Evolutionary conservation across 805 yeast species (phyloP).

Genomic region (Candida berthetii): DNA sequence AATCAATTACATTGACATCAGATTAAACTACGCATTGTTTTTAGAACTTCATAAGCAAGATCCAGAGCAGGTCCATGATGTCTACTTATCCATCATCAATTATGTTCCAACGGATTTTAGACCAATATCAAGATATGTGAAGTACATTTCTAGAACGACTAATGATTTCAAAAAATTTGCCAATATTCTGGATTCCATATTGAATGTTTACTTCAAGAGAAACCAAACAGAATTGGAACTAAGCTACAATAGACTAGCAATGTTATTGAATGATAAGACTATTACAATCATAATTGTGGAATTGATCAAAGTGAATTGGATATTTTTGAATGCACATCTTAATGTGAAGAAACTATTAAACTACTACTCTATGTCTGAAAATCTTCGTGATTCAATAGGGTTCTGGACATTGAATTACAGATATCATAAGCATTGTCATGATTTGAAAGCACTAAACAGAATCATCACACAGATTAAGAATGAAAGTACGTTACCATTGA

Average conservation of each 20-base stretch:
- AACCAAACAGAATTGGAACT: conserved; percentile 9
- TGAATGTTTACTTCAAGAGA: conserved; percentile 15
- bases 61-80: conserved; percentile 10
- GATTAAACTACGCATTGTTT: conserved; percentile 18
- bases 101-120: conserved; percentile 8
- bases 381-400: conserved; percentile 31
- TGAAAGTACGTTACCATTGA: conserved; percentile 41
- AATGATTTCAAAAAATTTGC: conserved; percentile 15
- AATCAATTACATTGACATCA: conserved; percentile 5
- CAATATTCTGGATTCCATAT: conserved; percentile 17
- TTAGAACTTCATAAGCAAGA: conserved; percentile 8
- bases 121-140: conserved; percentile 16
- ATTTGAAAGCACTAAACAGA: conserved; percentile 36
- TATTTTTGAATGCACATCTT: conserved; percentile 20
- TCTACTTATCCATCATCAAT: conserved; percentile 11
- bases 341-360: conserved; percentile 26
- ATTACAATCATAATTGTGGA: conserved; percentile 30
- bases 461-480: conserved; percentile 39
- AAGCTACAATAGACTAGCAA: conserved; percentile 18
- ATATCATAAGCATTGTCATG: conserved; percentile 40
- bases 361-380: conserved; percentile 17
- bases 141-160: conserved; percentile 12
- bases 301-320: conserved; percentile 25
- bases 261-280: conserved; percentile 33
- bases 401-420: conserved; percentile 58